Percentiles rank a stretch among this genome's conserved stretches.
phyloP scores from a whole-genome alignment of 2,329 filamentous ascomycete species.

The Neonectria ditissima region DNA sequence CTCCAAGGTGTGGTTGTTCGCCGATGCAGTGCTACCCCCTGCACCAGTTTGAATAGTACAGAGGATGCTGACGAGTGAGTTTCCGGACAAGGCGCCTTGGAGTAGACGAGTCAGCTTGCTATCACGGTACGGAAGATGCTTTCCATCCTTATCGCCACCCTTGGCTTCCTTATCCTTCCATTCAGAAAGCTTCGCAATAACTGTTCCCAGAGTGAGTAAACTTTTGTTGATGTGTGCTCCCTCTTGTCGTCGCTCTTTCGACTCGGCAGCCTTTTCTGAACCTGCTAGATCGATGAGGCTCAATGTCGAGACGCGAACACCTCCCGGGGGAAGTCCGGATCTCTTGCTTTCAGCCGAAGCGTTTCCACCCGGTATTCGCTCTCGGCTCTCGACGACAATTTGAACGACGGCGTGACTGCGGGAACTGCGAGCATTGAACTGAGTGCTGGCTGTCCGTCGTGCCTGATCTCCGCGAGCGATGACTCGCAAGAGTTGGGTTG shows the following conservation, averaged over 20 bases:
- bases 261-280: conserved; percentile 94
- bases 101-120: conserved; percentile 95
- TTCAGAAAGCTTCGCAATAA: conserved; percentile 92
- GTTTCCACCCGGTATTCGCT: conserved; percentile 74
- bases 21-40: conserved; percentile 75
- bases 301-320: conserved; percentile 93
- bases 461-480: conserved; percentile 95
- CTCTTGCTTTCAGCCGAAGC: conserved; percentile 65
- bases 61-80: conserved; percentile 95
- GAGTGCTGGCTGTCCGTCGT: conserved; percentile 90
- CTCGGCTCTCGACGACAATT: conserved; percentile 96
- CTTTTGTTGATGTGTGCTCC: conserved; percentile 99
- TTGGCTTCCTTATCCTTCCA: conserved; percentile 85
- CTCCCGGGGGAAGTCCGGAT: conserved; percentile 80
- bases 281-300: conserved; percentile 97
- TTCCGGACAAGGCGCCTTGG: conserved; percentile 91
- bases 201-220: conserved; percentile 91
- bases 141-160: conserved; percentile 81
- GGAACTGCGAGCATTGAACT: conserved; percentile 96
- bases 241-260: conserved; percentile 92
- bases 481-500: conserved; percentile 92
- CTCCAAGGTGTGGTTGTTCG: conserved; percentile 83
- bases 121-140: conserved; percentile 95
- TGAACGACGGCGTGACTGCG: conserved; percentile 98
- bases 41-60: conserved; percentile 95